Conservation (phyloP, 176 grass and related monocot genomes). For the Neostapfia colusana region DNA sequence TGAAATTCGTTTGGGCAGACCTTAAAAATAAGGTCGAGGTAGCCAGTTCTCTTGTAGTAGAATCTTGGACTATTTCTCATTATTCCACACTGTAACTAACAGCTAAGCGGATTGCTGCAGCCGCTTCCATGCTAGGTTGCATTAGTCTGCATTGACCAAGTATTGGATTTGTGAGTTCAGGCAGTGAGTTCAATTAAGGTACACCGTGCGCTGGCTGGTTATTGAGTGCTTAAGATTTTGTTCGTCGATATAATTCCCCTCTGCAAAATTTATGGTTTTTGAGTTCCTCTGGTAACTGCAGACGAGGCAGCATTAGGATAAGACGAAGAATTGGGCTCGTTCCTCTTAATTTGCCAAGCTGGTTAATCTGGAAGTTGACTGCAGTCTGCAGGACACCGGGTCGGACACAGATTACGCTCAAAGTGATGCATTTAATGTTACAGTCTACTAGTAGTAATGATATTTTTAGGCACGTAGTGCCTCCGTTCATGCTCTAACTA, state of each 20-base stretch:
- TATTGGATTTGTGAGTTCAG: background rate
- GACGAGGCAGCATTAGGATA: background rate
- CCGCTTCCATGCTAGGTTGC: background rate
- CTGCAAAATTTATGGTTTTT: too few relatives aligned
- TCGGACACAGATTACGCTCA: background rate
- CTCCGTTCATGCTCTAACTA: background rate
- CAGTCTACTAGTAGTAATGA: background rate
- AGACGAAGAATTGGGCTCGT: background rate
- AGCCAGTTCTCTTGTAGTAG: conserved; percentile 6
- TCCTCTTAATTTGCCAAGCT: background rate
- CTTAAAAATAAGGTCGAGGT: conserved; percentile 27
- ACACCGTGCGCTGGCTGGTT: background rate
- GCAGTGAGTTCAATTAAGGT: background rate
- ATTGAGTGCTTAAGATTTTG: background rate
- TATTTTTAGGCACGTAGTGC: background rate
- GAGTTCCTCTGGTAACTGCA: too few relatives aligned
- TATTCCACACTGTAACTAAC: conserved; percentile 43
- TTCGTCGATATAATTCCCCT: background rate
- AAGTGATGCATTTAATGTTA: background rate
- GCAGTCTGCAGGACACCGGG: background rate
- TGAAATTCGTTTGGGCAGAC: conserved; percentile 38
- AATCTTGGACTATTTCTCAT: conserved; percentile 9
- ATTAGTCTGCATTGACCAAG: background rate
- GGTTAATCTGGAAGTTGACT: background rate
- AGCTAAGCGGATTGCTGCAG: conserved; percentile 12